These are phyloP conservation scores for Collybia sp. DNA, from an alignment of 768 basidiomycete genomes.

Conservation along the genomic window DNA sequence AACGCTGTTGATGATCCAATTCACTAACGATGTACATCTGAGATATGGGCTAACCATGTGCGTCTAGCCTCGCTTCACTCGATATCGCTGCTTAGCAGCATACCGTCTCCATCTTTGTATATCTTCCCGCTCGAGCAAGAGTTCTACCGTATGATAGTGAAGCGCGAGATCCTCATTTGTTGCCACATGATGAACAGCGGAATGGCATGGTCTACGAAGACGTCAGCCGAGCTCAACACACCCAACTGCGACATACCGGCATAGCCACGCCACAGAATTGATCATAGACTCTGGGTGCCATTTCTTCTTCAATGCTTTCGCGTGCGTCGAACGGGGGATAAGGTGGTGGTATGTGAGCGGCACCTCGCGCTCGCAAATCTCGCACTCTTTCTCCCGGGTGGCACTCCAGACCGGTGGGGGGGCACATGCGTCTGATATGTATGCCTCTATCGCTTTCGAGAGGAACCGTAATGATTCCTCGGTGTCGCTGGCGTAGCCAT, in stretches of 20 bases:
- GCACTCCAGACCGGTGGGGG: constrained; percentile 48
- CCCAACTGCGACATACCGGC: constrained; percentile 29
- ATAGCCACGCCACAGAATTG: constrained; percentile 59
- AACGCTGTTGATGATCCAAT: too few species aligned
- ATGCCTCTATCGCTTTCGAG: constrained; percentile 33
- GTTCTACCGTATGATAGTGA: constrained; percentile 44
- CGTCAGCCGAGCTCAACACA: constrained; percentile 1
- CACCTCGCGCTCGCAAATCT: constrained; percentile 54
- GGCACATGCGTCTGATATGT: constrained; percentile 39
- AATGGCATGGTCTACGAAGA: constrained; percentile 42
- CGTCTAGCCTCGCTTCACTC: constrained; percentile 17
- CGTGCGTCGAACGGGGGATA: constrained; percentile 49
- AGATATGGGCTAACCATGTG: too few species aligned
- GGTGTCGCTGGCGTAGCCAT: constrained; percentile 34
- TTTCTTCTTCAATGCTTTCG: constrained; percentile 50
- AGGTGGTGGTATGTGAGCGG: constrained; percentile 60
- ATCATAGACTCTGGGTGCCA: constrained; percentile 51
- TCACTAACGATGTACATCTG: too few species aligned
- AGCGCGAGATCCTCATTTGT: constrained; percentile 46
- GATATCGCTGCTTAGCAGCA: constrained; percentile 41
- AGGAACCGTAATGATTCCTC: constrained; percentile 38
- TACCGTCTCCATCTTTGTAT: constrained; percentile 53
- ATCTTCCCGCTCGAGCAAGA: constrained; percentile 47
- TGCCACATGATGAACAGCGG: constrained; percentile 45
- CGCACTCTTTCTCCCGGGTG: constrained; percentile 50